phyloP scores from a whole-genome alignment of 495 filamentous ascomycete species.

The Penicillium lagena region DNA sequence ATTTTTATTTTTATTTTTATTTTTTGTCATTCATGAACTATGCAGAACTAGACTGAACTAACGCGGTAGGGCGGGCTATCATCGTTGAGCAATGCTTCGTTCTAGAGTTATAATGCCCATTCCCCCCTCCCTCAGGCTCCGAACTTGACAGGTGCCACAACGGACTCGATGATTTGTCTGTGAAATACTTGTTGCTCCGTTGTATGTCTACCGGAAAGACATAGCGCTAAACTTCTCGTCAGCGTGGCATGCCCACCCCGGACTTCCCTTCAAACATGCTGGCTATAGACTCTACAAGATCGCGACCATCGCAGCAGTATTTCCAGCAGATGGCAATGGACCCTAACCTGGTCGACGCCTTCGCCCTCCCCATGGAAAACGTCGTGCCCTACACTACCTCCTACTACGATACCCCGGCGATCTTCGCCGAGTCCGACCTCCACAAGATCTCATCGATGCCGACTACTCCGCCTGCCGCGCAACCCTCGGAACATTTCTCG shows the following conservation, averaged over 20 bases:
- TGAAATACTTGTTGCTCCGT: too few species aligned
- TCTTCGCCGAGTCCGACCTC: constrained; percentile 22
- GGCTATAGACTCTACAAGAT: constrained; percentile 30
- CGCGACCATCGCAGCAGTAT: constrained; percentile 23
- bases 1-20: too few species aligned
- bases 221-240: too few species aligned
- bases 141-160: too few species aligned
- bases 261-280: constrained; percentile 24
- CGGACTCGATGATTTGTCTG: too few species aligned
- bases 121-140: too few species aligned
- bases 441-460: constrained; percentile 34
- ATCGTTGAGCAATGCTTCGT: too few species aligned
- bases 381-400: constrained; percentile 13
- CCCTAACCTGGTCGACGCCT: constrained; percentile 27
- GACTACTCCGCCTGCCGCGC: constrained; percentile 38
- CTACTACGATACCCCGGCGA: constrained; percentile 21
- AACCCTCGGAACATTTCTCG: constrained; percentile 52
- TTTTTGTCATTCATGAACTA: too few species aligned
- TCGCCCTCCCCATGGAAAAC: constrained; percentile 22
- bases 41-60: too few species aligned
- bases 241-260: neutral
- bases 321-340: constrained; percentile 33
- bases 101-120: too few species aligned
- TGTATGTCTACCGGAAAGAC: too few species aligned
- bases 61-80: too few species aligned